Percentiles rank a stretch among this genome's conserved stretches.
phyloP scores from a whole-genome alignment of 352 stramenopile species.

The Globisporangium splendens region DNA sequence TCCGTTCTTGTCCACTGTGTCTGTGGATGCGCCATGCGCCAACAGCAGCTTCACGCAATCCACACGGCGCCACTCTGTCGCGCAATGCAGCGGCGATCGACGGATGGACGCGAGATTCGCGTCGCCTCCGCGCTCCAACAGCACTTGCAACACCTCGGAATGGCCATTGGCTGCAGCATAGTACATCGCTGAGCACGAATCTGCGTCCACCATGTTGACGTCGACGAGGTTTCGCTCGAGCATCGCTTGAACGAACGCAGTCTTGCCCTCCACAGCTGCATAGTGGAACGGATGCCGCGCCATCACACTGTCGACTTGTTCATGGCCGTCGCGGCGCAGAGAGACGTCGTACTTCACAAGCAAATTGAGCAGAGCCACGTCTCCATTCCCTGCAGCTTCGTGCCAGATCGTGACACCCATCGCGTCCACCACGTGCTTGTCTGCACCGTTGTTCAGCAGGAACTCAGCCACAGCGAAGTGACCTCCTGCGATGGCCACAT shows the following conservation, averaged over 20 bases:
- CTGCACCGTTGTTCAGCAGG: conserved; percentile 52
- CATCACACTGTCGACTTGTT: conserved; percentile 74
- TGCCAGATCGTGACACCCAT: conserved; percentile 84
- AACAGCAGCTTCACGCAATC: conserved; percentile 58
- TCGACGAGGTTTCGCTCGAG: conserved; percentile 54
- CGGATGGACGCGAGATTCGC: conserved; percentile 58
- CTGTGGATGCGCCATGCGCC: conserved; percentile 24
- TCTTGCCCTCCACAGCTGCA: conserved; percentile 65
- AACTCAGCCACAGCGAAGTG: conserved; percentile 40
- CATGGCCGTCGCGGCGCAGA: conserved; percentile 24
- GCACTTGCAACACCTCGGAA: conserved; percentile 37
- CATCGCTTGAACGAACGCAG: conserved; percentile 49
- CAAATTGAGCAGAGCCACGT: conserved; percentile 54
- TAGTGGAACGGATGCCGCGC: conserved; percentile 82
- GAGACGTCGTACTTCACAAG: conserved; percentile 49
- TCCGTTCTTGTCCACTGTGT: conserved; percentile 38
- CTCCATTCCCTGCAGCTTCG: conserved; percentile 63
- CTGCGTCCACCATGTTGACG: conserved; percentile 58
- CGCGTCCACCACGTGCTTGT: conserved; percentile 62
- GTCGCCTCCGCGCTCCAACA: conserved; percentile 45
- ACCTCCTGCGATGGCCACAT: conserved; percentile 62
- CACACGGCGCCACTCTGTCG: conserved; percentile 66
- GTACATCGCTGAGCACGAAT: conserved; percentile 67
- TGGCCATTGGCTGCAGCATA: conserved; percentile 74
- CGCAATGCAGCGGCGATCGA: conserved; percentile 67